Conservation (phyloP, 768 basidiomycete species). For the Serendipita vermifera region DNA sequence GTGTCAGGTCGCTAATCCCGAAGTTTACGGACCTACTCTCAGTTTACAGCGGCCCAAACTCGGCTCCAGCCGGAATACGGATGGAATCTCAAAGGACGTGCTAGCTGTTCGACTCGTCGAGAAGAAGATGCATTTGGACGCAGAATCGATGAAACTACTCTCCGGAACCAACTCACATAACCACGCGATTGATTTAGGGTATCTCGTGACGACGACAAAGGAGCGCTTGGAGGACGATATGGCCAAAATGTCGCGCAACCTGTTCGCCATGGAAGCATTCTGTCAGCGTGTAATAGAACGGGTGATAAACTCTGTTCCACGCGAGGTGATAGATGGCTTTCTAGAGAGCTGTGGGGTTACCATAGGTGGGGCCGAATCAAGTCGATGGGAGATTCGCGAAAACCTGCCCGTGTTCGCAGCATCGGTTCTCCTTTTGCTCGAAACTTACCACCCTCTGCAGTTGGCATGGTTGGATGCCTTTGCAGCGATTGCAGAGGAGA, state of each 20-base stretch:
- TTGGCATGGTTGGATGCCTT: neutral
- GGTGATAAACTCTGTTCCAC: neutral
- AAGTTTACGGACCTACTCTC: neutral
- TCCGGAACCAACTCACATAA: neutral
- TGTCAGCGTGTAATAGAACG: neutral
- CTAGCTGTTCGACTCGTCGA: neutral
- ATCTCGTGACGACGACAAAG: neutral
- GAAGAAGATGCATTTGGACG: neutral
- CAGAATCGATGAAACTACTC: neutral
- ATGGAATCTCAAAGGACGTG: neutral
- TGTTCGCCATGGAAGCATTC: neutral
- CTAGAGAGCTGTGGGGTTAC: neutral
- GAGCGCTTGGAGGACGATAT: neutral
- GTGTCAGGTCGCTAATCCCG: neutral
- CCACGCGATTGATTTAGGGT: neutral
- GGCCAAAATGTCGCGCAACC: neutral
- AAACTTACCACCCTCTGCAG: neutral
- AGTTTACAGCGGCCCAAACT: neutral
- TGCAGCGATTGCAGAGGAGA: neutral
- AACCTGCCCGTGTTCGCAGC: neutral
- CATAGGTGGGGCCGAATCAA: neutral
- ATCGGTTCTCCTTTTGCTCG: neutral
- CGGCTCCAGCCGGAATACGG: neutral
- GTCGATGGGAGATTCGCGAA: neutral
- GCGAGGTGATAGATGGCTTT: neutral